These are phyloP conservation scores for Colletotrichum acutatum DNA, from an alignment of 2,329 filamentous ascomycete genomes.

Conservation along the genomic window DNA sequence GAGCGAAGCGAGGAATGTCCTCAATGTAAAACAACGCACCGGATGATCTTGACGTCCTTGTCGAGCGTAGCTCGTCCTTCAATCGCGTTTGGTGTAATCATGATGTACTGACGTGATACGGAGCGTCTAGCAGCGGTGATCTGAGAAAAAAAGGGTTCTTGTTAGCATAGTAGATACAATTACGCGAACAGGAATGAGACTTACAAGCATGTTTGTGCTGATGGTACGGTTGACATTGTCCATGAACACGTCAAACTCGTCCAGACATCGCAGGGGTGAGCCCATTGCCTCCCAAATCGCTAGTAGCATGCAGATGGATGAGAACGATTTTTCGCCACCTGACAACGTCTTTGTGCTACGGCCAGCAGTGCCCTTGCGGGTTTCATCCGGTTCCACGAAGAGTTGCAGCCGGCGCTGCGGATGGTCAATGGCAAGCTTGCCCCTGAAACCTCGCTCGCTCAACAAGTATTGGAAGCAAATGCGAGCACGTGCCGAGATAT, in stretches of 20 bases:
- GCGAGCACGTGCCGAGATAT: slow-evolving; percentile 87
- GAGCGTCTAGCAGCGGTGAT: slow-evolving; percentile 86
- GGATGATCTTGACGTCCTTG: slow-evolving; percentile 82
- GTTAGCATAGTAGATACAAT: neutral
- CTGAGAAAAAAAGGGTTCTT: slow-evolving; percentile 51
- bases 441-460: slow-evolving; percentile 89
- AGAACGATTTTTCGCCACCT: slow-evolving; percentile 97
- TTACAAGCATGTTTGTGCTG: slow-evolving; percentile 91
- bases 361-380: slow-evolving; percentile 74
- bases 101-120: slow-evolving; percentile 92
- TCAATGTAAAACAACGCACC: slow-evolving; percentile 56
- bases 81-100: slow-evolving; percentile 94
- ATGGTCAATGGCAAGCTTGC: slow-evolving; percentile 84
- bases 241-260: slow-evolving; percentile 99
- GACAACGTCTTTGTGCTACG: slow-evolving; percentile 92
- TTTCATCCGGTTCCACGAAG: slow-evolving; percentile 78
- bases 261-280: slow-evolving; percentile 90
- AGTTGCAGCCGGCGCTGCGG: slow-evolving; percentile 78
- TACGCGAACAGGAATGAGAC: slow-evolving; percentile 44
- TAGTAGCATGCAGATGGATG: slow-evolving; percentile 91
- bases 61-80: slow-evolving; percentile 66
- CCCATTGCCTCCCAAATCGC: slow-evolving; percentile 99
- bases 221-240: slow-evolving; percentile 94
- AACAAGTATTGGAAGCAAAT: slow-evolving; percentile 90
- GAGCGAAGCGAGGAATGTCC: neutral